A percentile compares a stretch with the other conserved stretches of the same genome.
Evolutionary conservation across 805 yeast genomes (phyloP).

Genomic region (Hanseniaspora pseudoguilliermondii): DNA sequence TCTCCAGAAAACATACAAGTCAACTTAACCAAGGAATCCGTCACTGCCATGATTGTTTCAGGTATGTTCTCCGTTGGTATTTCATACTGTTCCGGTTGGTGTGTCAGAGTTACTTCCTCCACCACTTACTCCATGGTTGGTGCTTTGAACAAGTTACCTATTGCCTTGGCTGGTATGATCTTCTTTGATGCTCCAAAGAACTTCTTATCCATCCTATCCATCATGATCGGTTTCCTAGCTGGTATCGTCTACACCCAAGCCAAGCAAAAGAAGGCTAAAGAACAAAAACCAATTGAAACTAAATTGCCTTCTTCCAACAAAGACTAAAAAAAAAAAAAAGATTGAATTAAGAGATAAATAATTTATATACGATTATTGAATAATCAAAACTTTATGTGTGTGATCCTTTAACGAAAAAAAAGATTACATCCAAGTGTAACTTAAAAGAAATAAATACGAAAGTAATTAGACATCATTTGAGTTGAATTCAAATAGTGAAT

Average conservation of each 20-base stretch:
- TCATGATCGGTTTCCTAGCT: slow-evolving; percentile 84
- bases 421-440: neutral
- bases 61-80: slow-evolving; percentile 94
- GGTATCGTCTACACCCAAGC: slow-evolving; percentile 95
- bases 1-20: slow-evolving; percentile 56
- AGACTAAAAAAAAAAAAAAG: neutral
- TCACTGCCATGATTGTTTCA: slow-evolving; percentile 73
- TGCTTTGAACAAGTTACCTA: slow-evolving; percentile 94
- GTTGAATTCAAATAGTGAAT: no score
- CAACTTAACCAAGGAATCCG: slow-evolving; percentile 65
- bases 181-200: slow-evolving; percentile 93
- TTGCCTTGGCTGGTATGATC: slow-evolving; percentile 85
- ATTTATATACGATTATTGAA: neutral
- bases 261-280: slow-evolving; percentile 65
- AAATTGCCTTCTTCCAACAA: slow-evolving; percentile 12
- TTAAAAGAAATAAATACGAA: neutral
- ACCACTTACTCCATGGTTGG: slow-evolving; percentile 99
- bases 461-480: no score
- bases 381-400: neutral
- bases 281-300: slow-evolving; percentile 6
- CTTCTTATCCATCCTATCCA: slow-evolving; percentile 81
- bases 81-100: slow-evolving; percentile 98
- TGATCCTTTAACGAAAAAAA: neutral
- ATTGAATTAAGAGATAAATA: no score
- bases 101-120: slow-evolving; percentile 96